Percentiles rank a stretch among this genome's conserved stretches.
phyloP scores from a whole-genome alignment of 2,329 filamentous ascomycete species.

The Rasamsonia emersonii region DNA sequence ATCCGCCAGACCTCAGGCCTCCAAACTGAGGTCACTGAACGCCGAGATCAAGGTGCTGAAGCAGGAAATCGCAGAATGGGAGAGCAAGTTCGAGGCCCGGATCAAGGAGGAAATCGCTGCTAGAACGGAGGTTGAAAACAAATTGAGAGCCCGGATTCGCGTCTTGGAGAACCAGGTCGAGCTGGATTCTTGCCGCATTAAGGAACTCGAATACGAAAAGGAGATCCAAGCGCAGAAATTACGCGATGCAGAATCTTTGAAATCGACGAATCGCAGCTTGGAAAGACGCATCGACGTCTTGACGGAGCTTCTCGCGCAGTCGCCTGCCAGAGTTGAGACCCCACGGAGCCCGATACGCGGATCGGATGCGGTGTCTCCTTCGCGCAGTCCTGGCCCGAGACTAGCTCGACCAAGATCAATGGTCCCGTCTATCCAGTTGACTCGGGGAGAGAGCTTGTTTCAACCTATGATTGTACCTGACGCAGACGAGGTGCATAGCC shows the following conservation, averaged over 20 bases:
- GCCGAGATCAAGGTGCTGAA: conserved; percentile 24
- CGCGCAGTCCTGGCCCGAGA: conserved; percentile 7
- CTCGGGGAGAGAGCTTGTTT: conserved; percentile 3
- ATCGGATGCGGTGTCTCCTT: conserved; percentile 6
- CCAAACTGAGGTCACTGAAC: conserved; percentile 25
- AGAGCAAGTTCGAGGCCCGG: conserved; percentile 25
- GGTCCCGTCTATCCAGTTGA: conserved; percentile 8
- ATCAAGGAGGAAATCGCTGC: conserved; percentile 22
- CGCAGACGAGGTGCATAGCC: too few species aligned
- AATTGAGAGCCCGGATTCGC: conserved; percentile 21
- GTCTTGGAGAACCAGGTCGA: conserved; percentile 23
- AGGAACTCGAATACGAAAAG: conserved; percentile 24
- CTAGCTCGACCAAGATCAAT: conserved; percentile 12
- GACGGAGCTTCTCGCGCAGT: conserved; percentile 28
- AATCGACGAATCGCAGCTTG: conserved; percentile 24
- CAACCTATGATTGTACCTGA: conserved; percentile 3
- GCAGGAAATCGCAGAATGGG: conserved; percentile 22
- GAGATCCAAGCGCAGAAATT: conserved; percentile 23
- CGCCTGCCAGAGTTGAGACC: conserved; percentile 17
- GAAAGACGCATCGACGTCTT: conserved; percentile 28
- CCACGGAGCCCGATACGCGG: conserved; percentile 12
- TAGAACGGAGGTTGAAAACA: conserved; percentile 19
- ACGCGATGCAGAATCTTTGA: conserved; percentile 22
- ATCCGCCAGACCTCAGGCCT: conserved; percentile 24
- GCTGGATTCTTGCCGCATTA: conserved; percentile 19